Base-by-base conservation (phyloP, 345 rosid genomes). In the Gossypium mustelinum region DNA sequence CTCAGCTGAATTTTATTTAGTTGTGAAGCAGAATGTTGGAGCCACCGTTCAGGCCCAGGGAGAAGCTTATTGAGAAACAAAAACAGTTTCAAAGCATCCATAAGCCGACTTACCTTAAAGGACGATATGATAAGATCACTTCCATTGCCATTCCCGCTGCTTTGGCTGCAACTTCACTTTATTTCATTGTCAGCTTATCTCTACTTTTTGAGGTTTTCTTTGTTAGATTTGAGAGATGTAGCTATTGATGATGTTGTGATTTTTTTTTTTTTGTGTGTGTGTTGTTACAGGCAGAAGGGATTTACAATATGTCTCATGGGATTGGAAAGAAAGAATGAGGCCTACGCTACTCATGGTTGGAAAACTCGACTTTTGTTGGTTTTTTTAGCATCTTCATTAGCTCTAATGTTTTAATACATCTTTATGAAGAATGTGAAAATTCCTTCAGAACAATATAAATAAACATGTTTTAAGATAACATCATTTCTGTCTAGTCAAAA, bases 301-400 rank as follows among this genome's bases (percentile, higher is more conserved):
- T 94, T 83, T 94, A 90, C 78, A 89, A 90, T 81, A 84, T 94
- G 98, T 79, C 97, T 2, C 87, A 87, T 65, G 98, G 97, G 44
- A 92, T 85, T 54, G 93, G 93, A 70, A 94, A 89, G 86, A 94
- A 90, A 83, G 96, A 90, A 81, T 86, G 88, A 89, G 63, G 75
- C 39, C 50, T 17, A 34, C 41, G 41, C 52, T 48, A 9, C 16
- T 48, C 52, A 1, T 48, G 52, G 14, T 0, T 12, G 14, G 16
- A 13, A 48, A 48, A 48, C 52, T 11, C 0, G 52, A 9, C 52
- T 48, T 44, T 44, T 66, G 70, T 20, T 4, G 17, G 9, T 47
- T 2, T 44, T 41, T 65, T 75, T 63, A 74, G 77, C 52, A 39
- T 57, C 34, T 29, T 29, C 34, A 5, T 34, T 34, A 34, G 41